Conservation (phyloP, 768 basidiomycete species). For the Mrakia blollopis region DNA sequence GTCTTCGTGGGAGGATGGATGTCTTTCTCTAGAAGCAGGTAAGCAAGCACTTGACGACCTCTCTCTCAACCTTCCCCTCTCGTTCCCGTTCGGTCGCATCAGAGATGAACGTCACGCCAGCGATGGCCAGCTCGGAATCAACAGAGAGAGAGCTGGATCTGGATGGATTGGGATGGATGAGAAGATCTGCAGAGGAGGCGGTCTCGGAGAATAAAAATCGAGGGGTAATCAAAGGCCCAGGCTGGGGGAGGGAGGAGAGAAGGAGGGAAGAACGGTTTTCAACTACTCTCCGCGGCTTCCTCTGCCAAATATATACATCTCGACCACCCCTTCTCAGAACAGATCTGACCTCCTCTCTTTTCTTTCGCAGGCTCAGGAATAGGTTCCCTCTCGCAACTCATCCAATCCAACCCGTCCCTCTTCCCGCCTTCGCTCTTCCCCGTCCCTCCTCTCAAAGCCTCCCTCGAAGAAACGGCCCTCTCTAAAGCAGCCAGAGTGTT, state of each 20-base stretch:
- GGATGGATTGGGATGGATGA: too few relatives aligned
- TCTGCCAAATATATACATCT: too few relatives aligned
- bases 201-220: too few relatives aligned
- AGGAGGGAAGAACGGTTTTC: too few relatives aligned
- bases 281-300: too few relatives aligned
- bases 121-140: too few relatives aligned
- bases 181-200: too few relatives aligned
- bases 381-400: slow-evolving; percentile 64
- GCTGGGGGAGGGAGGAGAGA: too few relatives aligned
- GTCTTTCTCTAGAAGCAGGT: slow-evolving; percentile 85
- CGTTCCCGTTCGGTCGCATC: too few relatives aligned
- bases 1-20: slow-evolving; percentile 70
- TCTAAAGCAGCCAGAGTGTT: slow-evolving; percentile 42
- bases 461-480: slow-evolving; percentile 35
- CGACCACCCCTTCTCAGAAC: background rate
- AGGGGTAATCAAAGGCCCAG: too few relatives aligned
- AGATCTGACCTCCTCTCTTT: background rate
- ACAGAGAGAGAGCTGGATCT: too few relatives aligned
- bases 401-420: slow-evolving; percentile 51
- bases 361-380: slow-evolving; percentile 66
- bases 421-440: slow-evolving; percentile 16
- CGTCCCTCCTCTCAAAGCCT: background rate
- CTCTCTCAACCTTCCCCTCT: background rate
- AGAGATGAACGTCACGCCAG: too few relatives aligned
- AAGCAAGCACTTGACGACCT: background rate